A percentile compares a stretch with the other conserved stretches of the same genome.
Evolutionary conservation across 306 rosid species (phyloP).

Genomic region (Gastrolobium villosum): DNA sequence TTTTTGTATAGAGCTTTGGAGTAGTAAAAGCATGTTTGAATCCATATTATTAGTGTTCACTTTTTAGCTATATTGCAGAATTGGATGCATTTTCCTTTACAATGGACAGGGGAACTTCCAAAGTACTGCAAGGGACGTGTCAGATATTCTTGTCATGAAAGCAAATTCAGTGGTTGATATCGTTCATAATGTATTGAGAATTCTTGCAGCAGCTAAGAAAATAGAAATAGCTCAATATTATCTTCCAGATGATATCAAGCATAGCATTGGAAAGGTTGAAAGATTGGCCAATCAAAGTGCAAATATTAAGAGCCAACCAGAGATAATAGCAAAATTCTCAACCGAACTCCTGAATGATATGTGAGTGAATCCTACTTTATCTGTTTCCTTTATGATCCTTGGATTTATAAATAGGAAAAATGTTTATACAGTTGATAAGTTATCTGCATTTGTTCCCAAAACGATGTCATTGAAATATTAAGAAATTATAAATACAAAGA

Average conservation of each 20-base stretch:
- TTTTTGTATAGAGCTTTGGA: too few species aligned
- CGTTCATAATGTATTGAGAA: not conserved
- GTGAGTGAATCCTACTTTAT: slow-evolving; percentile 29
- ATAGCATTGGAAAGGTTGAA: slow-evolving; percentile 8
- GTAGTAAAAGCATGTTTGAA: not conserved
- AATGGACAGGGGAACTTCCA: slow-evolving; percentile 39
- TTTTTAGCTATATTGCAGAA: slow-evolving; percentile 3
- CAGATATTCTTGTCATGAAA: not conserved
- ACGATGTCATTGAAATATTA: too few species aligned
- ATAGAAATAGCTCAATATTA: not conserved
- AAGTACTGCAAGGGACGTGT: not conserved
- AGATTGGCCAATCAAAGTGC: not conserved
- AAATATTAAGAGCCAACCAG: not conserved
- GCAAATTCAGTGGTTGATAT: slow-evolving; percentile 10
- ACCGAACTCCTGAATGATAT: not conserved
- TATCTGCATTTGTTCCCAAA: too few species aligned
- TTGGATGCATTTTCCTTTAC: slow-evolving; percentile 42
- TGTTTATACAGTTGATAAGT: too few species aligned
- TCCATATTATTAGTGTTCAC: not conserved
- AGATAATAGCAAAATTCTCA: not conserved
- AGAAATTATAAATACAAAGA: too few species aligned
- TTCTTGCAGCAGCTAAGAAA: slow-evolving; percentile 38
- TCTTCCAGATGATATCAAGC: slow-evolving; percentile 43
- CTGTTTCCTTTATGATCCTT: slow-evolving; percentile 11
- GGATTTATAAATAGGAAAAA: not conserved